Evolutionary conservation across 2,329 filamentous ascomycete genomes (phyloP).

Genomic region (Sarocladium strictum): DNA sequence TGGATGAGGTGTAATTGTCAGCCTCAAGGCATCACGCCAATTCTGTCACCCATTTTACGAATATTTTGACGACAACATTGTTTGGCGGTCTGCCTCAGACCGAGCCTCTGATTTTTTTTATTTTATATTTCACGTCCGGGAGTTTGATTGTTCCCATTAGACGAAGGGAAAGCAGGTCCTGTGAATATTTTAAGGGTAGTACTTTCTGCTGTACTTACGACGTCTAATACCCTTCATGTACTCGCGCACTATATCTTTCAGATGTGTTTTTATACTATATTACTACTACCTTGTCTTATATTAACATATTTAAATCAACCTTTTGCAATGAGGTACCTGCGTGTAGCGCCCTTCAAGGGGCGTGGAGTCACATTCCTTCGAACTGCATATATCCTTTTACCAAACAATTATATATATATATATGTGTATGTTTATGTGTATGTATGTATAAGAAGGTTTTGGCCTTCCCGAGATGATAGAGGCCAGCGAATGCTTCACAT

Average conservation of each 20-base stretch:
- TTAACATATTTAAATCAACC: neutral
- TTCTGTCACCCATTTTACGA: too few species aligned
- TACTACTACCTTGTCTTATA: neutral
- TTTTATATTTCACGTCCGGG: neutral
- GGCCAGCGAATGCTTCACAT: too few species aligned
- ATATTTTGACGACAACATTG: neutral
- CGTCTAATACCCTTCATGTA: slow-evolving; percentile 8
- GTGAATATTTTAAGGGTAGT: neutral
- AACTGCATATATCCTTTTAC: too few species aligned
- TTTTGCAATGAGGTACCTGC: too few species aligned
- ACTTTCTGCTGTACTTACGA: neutral
- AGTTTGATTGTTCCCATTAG: neutral
- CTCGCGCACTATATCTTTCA: neutral
- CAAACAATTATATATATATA: too few species aligned
- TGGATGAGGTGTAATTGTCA: slow-evolving; percentile 35
- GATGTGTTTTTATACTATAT: slow-evolving; percentile 4
- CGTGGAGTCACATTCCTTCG: too few species aligned
- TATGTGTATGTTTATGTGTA: too few species aligned
- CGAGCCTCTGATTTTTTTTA: neutral
- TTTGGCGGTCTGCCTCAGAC: neutral
- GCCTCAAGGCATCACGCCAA: neutral
- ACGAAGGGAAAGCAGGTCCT: neutral
- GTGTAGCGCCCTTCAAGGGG: too few species aligned
- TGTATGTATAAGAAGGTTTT: too few species aligned
- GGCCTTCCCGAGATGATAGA: too few species aligned